Evolutionary conservation across 1,284 basidiomycete genomes (phyloP).

Genomic region (Veloboletus limbatus): DNA sequence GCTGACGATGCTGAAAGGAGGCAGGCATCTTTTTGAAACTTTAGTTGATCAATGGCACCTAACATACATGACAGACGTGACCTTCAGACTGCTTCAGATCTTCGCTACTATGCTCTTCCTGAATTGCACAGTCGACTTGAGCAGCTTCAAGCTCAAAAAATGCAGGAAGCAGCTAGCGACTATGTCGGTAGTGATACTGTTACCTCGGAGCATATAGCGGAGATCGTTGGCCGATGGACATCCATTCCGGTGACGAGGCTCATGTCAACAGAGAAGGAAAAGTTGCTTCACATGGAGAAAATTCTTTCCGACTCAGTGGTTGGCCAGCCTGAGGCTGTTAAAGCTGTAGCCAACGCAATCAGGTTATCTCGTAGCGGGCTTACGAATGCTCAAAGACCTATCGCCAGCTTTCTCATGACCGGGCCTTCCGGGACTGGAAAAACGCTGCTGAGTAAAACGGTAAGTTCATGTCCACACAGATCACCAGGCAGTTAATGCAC

Average conservation of each 20-base stretch:
- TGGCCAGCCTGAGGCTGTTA: constrained; percentile 88
- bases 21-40: constrained; percentile 37
- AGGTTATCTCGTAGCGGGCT: constrained; percentile 89
- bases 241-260: constrained; percentile 88
- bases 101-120: constrained; percentile 92
- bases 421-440: constrained; percentile 91
- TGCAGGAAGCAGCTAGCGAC: constrained; percentile 61
- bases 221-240: constrained; percentile 88
- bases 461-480: constrained; percentile 37
- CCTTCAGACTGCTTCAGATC: constrained; percentile 83
- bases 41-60: constrained; percentile 4
- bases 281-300: constrained; percentile 78
- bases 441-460: constrained; percentile 89
- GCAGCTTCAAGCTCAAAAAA: constrained; percentile 70
- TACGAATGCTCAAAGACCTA: constrained; percentile 78
- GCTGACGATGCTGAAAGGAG: constrained; percentile 92
- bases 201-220: constrained; percentile 87
- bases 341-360: constrained; percentile 88
- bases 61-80: constrained; percentile 52
- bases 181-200: constrained; percentile 71
- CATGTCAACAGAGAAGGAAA: constrained; percentile 89
- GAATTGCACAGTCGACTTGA: constrained; percentile 80
- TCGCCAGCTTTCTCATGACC: constrained; percentile 92
- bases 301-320: constrained; percentile 70
- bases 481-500: neutral